Evolutionary conservation across 78 protist species (phyloP).

Genomic region (Creolimax fragrantissima): DNA sequence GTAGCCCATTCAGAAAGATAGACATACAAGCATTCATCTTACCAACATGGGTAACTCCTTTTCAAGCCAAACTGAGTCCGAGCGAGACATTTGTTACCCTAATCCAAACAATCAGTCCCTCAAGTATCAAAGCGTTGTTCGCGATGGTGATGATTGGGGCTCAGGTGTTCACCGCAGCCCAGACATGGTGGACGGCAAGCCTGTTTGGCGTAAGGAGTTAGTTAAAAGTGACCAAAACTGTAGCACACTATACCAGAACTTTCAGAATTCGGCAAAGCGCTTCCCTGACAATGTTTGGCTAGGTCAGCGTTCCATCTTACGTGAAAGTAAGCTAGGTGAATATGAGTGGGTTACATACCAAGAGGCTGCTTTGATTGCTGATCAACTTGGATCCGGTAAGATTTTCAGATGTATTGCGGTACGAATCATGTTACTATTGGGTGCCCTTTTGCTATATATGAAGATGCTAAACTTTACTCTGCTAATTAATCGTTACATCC

Average conservation of each 20-base stretch:
- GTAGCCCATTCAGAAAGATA: too few species aligned
- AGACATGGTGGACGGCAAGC: not conserved
- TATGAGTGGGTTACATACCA: not conserved
- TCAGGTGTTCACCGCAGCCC: not conserved
- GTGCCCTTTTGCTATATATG: too few species aligned
- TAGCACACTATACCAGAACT: not conserved
- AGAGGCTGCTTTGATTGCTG: not conserved
- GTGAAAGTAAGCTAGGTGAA: not conserved
- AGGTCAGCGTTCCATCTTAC: not conserved
- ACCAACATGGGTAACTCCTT: too few species aligned
- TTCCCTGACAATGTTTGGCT: not conserved
- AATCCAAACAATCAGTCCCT: not conserved
- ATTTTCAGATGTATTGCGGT: too few species aligned
- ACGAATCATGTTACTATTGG: too few species aligned
- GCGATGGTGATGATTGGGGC: not conserved
- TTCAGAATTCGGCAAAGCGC: not conserved
- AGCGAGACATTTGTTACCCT: not conserved
- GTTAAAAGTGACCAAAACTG: not conserved
- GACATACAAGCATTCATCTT: too few species aligned
- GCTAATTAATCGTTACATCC: too few species aligned
- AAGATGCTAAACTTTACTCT: too few species aligned
- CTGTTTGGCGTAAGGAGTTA: not conserved
- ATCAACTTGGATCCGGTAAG: not conserved
- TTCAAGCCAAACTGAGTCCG: too few species aligned
- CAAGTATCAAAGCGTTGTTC: not conserved